Percentiles rank a stretch among this genome's conserved stretches.
Conservation (phyloP, 2,329 filamentous ascomycete species). For the Microascus cirrosus region DNA sequence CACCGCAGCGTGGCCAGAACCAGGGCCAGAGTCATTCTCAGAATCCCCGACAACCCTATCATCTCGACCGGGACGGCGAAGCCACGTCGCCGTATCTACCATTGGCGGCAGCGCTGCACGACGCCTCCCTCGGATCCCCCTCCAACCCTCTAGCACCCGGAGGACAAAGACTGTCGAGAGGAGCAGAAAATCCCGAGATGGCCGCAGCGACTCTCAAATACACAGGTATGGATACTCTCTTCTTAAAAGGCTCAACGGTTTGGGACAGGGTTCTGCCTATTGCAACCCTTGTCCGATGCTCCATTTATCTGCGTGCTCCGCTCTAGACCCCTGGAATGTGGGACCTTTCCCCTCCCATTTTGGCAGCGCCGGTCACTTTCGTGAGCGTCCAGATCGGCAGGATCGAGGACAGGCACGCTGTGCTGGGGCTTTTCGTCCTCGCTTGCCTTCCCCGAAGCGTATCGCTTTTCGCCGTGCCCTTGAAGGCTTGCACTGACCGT, state of each 20-base stretch:
- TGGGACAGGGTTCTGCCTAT: neutral
- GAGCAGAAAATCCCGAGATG: conserved; percentile 17
- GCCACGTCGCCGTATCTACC: conserved; percentile 13
- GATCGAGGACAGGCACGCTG: neutral
- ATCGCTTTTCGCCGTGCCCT: conserved; percentile 4
- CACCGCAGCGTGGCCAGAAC: neutral
- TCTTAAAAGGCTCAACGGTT: neutral
- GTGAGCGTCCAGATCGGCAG: neutral
- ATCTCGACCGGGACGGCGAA: conserved; percentile 8
- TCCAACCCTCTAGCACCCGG: conserved; percentile 19
- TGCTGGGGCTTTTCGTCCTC: neutral
- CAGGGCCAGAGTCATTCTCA: neutral
- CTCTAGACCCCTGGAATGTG: neutral
- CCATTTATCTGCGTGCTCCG: neutral
- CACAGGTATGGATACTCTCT: conserved; percentile 9
- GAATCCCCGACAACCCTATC: neutral
- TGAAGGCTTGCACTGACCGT: conserved; percentile 8
- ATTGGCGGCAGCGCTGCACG: conserved; percentile 14
- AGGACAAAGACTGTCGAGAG: conserved; percentile 24
- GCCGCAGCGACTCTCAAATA: conserved; percentile 8
- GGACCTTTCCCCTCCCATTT: neutral
- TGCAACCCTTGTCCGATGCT: neutral
- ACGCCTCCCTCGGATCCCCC: conserved; percentile 11
- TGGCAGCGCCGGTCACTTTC: neutral
- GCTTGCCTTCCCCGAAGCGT: neutral